Conservation (phyloP, 163 green algal species). For the Scenedesmus sp. region DNA sequence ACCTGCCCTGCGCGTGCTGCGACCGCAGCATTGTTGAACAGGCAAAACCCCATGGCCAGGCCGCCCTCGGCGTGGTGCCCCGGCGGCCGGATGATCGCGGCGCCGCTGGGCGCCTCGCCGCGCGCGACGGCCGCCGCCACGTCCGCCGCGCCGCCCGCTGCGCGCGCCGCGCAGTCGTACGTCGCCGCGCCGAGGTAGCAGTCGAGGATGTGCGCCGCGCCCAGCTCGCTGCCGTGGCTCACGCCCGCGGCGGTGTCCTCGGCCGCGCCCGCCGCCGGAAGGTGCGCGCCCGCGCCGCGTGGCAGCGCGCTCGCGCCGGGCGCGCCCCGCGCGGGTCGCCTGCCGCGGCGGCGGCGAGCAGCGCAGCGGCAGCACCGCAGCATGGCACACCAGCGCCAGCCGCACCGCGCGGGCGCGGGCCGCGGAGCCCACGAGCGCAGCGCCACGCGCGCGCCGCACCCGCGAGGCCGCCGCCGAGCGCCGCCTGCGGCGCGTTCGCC, state of each 20-base stretch:
- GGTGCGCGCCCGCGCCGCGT: neutral
- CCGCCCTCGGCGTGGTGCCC: constrained; percentile 58
- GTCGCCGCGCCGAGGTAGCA: constrained; percentile 63
- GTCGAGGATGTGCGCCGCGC: constrained; percentile 41
- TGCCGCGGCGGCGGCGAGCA: neutral
- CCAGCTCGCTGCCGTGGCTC: constrained; percentile 39
- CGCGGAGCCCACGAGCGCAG: no score
- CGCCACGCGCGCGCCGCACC: no score
- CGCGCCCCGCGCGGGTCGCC: neutral
- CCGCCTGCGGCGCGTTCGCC: no score
- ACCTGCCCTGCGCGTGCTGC: constrained; percentile 56
- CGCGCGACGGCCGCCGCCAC: constrained; percentile 53
- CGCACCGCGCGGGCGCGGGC: no score
- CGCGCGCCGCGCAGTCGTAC: constrained; percentile 57
- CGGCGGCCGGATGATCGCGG: constrained; percentile 89
- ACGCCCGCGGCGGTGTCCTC: constrained; percentile 5
- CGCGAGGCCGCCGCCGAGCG: no score
- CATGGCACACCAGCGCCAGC: neutral
- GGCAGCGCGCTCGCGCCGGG: neutral
- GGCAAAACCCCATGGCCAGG: constrained; percentile 95
- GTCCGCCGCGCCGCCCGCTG: constrained; percentile 56
- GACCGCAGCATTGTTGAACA: constrained; percentile 90
- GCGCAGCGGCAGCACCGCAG: no score
- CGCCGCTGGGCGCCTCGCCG: constrained; percentile 50
- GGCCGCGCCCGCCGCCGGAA: neutral